phyloP scores from a whole-genome alignment of 2,329 filamentous ascomycete genomes.

The Arthrobotrys iridis region DNA sequence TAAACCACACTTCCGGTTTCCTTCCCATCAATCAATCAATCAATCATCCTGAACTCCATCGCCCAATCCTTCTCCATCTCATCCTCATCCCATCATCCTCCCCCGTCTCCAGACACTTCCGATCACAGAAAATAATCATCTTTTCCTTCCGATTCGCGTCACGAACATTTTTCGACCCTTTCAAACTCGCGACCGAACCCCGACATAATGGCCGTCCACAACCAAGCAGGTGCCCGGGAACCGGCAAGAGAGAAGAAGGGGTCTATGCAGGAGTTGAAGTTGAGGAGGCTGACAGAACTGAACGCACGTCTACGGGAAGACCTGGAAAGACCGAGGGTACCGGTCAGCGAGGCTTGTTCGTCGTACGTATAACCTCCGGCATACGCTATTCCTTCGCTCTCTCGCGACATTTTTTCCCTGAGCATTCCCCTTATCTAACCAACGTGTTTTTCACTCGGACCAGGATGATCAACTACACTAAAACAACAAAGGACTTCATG shows the following conservation, averaged over 20 bases:
- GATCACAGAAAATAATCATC: not conserved
- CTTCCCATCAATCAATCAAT: slow-evolving; percentile 41
- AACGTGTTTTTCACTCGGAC: slow-evolving; percentile 33
- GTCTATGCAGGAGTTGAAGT: slow-evolving; percentile 98
- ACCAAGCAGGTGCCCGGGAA: slow-evolving; percentile 73
- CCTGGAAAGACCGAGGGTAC: slow-evolving; percentile 91
- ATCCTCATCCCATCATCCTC: slow-evolving; percentile 29
- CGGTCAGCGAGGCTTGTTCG: slow-evolving; percentile 90
- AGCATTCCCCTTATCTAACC: slow-evolving; percentile 31
- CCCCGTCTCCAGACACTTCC: not conserved
- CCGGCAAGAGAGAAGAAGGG: slow-evolving; percentile 89
- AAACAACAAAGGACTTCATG: slow-evolving; percentile 98
- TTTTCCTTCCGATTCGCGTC: not conserved
- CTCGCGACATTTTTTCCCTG: slow-evolving; percentile 19
- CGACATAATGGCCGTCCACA: slow-evolving; percentile 67
- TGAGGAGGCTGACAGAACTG: slow-evolving; percentile 93
- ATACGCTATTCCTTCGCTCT: slow-evolving; percentile 31
- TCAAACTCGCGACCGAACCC: slow-evolving; percentile 16
- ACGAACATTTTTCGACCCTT: slow-evolving; percentile 20
- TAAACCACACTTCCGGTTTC: slow-evolving; percentile 33
- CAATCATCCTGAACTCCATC: slow-evolving; percentile 55
- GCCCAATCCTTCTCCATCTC: slow-evolving; percentile 41
- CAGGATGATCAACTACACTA: slow-evolving; percentile 97
- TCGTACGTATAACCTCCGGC: slow-evolving; percentile 69
- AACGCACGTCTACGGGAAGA: slow-evolving; percentile 97